Conservation (phyloP, 768 basidiomycete genomes). For the Dacryopinax spathularia region DNA sequence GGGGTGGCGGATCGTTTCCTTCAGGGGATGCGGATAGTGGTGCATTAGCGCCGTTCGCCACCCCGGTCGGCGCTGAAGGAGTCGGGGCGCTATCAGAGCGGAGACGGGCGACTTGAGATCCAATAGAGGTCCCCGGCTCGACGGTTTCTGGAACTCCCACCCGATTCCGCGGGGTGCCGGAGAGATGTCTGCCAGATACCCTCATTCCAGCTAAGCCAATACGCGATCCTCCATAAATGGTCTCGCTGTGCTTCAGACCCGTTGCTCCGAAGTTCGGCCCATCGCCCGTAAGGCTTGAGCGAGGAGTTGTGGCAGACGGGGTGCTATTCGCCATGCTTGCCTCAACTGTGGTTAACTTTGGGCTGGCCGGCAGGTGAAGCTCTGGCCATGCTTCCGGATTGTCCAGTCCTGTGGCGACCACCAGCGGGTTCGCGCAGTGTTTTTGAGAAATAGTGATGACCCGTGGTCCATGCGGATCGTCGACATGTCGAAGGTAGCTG, state of each 20-base stretch:
- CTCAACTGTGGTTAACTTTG: conserved; percentile 38
- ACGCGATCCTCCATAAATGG: conserved; percentile 63
- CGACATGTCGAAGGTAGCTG: conserved; percentile 73
- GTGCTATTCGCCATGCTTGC: conserved; percentile 6
- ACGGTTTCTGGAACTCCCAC: neutral
- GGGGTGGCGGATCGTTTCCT: neutral
- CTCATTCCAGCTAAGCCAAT: conserved; percentile 65
- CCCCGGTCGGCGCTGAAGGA: conserved; percentile 11
- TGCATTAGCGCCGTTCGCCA: neutral
- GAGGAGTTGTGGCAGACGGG: neutral
- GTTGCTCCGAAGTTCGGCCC: conserved; percentile 26
- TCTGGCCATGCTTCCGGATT: conserved; percentile 78
- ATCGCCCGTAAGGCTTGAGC: neutral
- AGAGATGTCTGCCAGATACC: conserved; percentile 48
- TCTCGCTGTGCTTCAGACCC: conserved; percentile 67
- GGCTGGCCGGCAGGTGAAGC: conserved; percentile 53
- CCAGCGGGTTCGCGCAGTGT: conserved; percentile 70
- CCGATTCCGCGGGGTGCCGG: conserved; percentile 19
- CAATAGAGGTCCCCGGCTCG: neutral
- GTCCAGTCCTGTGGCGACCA: conserved; percentile 62
- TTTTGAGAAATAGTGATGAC: conserved; percentile 67
- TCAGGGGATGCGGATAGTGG: neutral
- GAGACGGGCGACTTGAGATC: conserved; percentile 6
- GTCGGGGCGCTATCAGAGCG: conserved; percentile 20
- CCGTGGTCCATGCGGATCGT: conserved; percentile 71